Evolutionary conservation across 164 flowering plant species (phyloP).

Genomic region (Sedum album): DNA sequence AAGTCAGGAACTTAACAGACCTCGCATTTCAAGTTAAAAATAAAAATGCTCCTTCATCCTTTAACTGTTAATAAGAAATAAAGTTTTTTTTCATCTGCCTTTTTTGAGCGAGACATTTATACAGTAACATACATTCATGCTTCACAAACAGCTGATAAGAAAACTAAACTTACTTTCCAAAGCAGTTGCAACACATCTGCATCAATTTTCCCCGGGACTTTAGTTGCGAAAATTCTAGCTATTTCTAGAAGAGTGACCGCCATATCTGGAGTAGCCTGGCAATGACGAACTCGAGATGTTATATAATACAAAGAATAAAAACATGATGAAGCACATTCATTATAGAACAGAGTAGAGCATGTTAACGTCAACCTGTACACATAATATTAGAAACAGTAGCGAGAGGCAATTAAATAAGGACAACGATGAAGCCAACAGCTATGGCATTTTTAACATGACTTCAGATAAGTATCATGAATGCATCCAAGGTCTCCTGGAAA

Average conservation of each 20-base stretch:
- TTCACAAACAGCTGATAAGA: background rate
- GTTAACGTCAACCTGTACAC: background rate
- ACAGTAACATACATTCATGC: background rate
- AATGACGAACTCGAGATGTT: constrained; percentile 11
- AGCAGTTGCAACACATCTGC: constrained; percentile 94
- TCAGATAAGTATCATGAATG: too few species aligned
- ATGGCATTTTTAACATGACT: too few species aligned
- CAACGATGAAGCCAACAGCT: background rate
- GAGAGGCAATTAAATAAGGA: background rate
- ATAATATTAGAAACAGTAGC: background rate
- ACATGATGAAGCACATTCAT: background rate
- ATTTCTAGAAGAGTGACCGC: constrained; percentile 98
- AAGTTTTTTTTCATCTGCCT: background rate
- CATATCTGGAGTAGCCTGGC: constrained; percentile 97
- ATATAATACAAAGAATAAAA: background rate
- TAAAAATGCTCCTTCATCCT: background rate
- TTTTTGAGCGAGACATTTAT: background rate
- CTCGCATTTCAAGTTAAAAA: background rate
- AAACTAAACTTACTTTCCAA: constrained; percentile 67
- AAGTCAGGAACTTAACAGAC: background rate
- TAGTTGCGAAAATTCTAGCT: constrained; percentile 94
- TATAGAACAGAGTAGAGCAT: background rate
- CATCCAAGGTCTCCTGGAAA: background rate
- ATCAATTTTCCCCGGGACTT: constrained; percentile 98
- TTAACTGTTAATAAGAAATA: background rate